Evolutionary conservation across 352 stramenopile species (phyloP).

Genomic region (Phytophthora hybrid): DNA sequence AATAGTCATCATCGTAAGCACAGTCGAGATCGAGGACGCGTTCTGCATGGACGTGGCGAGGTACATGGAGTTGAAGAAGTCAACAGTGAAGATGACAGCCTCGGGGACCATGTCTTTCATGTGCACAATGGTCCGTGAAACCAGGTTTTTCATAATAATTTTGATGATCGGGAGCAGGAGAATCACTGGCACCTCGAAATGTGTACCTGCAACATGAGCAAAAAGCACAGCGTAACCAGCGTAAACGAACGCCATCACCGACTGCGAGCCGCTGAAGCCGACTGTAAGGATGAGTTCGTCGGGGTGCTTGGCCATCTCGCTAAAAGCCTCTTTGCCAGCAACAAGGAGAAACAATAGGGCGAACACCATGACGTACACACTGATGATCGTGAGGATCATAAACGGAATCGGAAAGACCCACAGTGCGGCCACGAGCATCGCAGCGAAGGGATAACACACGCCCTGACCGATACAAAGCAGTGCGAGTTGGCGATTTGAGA

Average conservation of each 20-base stretch:
- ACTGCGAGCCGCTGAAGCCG: constrained; percentile 26
- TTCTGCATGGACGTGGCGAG: constrained; percentile 53
- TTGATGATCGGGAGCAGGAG: constrained; percentile 44
- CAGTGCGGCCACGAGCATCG: constrained; percentile 25
- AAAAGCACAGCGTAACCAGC: constrained; percentile 26
- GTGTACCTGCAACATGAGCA: constrained; percentile 7
- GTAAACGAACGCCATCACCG: constrained; percentile 28
- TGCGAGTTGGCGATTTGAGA: constrained; percentile 21
- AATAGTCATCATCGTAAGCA: constrained; percentile 37
- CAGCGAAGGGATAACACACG: constrained; percentile 11
- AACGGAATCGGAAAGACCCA: constrained; percentile 41
- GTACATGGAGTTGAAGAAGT: constrained; percentile 57
- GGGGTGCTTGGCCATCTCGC: constrained; percentile 13
- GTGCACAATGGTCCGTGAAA: constrained; percentile 26
- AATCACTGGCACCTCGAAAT: constrained; percentile 30
- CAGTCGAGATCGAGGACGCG: constrained; percentile 40
- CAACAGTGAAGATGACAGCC: constrained; percentile 51
- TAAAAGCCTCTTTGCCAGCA: constrained; percentile 19
- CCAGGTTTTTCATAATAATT: constrained; percentile 43
- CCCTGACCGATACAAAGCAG: constrained; percentile 17
- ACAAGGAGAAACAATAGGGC: constrained; percentile 24
- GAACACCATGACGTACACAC: constrained; percentile 25
- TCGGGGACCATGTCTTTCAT: constrained; percentile 40
- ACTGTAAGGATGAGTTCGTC: constrained; percentile 26
- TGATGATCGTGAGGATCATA: constrained; percentile 28